Percentiles rank a stretch among this genome's conserved stretches.
These are phyloP conservation scores for Pythium graminicola DNA, from an alignment of 352 stramenopile species.

Conservation along the genomic window DNA sequence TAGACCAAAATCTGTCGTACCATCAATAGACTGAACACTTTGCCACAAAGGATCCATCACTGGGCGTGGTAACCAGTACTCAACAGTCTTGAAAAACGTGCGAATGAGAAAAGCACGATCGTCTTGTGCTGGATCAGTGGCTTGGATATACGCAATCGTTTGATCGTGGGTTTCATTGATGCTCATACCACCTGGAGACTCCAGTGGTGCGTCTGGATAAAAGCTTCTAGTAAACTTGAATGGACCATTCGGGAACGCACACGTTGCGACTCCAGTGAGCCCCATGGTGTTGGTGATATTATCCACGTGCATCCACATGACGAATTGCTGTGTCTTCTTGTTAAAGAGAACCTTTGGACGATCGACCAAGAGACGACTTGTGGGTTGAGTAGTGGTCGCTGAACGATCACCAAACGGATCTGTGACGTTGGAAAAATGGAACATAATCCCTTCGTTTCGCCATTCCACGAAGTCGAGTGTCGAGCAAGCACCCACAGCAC, in stretches of 20 bases:
- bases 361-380: constrained; percentile 47
- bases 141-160: constrained; percentile 56
- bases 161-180: constrained; percentile 95
- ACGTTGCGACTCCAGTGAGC: constrained; percentile 86
- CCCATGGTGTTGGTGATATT: constrained; percentile 81
- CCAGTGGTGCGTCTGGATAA: constrained; percentile 88
- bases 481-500: constrained; percentile 90
- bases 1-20: constrained; percentile 86
- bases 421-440: constrained; percentile 92
- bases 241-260: constrained; percentile 86
- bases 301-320: constrained; percentile 97
- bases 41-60: constrained; percentile 97
- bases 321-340: constrained; percentile 72
- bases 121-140: constrained; percentile 14
- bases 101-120: constrained; percentile 84
- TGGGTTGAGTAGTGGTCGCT: not conserved
- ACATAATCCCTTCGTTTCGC: constrained; percentile 93
- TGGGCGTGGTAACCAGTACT: constrained; percentile 92
- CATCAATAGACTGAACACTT: constrained; percentile 81
- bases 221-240: constrained; percentile 89
- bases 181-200: constrained; percentile 59
- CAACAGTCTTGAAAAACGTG: constrained; percentile 94
- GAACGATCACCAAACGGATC: constrained; percentile 69
- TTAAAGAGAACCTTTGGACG: constrained; percentile 93
- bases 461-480: constrained; percentile 89